A percentile compares a stretch with the other conserved stretches of the same genome.
Evolutionary conservation across 78 protist species (phyloP).

Genomic region (Dictyostelium firmibasis): DNA sequence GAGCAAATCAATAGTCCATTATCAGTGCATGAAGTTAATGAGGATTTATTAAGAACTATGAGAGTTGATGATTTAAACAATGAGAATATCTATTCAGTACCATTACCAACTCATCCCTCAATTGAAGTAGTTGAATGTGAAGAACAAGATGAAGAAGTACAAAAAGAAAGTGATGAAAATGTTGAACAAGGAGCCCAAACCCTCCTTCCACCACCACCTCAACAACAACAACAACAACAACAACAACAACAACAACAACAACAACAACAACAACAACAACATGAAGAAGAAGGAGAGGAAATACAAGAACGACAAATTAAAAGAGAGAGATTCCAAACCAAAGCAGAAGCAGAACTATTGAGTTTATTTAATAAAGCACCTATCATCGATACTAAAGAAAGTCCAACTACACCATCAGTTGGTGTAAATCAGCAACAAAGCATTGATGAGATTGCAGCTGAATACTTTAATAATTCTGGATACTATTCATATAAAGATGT

Average conservation of each 20-base stretch:
- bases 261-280: not conserved
- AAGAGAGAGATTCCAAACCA: conserved; percentile 39
- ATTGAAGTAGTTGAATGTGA: not conserved
- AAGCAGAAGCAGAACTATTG: conserved; percentile 16
- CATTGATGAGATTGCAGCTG: not conserved
- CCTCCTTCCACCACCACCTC: not conserved
- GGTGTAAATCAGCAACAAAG: not conserved
- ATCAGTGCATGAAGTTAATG: not conserved
- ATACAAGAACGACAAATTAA: not conserved
- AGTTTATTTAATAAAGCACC: not conserved
- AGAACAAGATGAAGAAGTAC: not conserved
- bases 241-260: too few relatives aligned
- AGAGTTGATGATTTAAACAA: not conserved
- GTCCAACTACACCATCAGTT: not conserved
- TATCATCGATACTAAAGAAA: not conserved
- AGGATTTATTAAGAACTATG: not conserved
- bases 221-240: too few relatives aligned
- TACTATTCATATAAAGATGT: not conserved
- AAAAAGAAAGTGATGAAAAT: not conserved
- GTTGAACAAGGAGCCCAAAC: not conserved
- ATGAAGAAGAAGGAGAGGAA: not conserved
- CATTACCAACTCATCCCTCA: not conserved
- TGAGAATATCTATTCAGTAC: not conserved
- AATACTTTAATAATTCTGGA: not conserved
- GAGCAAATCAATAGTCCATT: not conserved